Conservation (phyloP, 1,284 basidiomycete genomes). For the Lentinula novae-zelandiae region DNA sequence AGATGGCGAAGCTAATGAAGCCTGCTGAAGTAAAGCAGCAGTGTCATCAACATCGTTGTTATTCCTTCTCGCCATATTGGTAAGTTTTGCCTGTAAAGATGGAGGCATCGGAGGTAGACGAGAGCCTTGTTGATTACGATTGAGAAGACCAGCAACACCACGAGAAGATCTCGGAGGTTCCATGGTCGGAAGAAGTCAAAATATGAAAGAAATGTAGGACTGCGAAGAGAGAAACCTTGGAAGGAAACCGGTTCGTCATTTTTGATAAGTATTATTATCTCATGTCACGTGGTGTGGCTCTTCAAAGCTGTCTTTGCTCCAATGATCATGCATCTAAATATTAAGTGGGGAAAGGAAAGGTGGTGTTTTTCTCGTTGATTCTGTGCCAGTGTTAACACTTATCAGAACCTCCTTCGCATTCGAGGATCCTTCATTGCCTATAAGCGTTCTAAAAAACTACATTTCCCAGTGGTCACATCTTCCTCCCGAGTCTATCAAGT, state of each 20-base stretch:
- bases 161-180: slow-evolving; percentile 14
- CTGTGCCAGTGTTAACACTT: not conserved
- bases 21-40: slow-evolving; percentile 7
- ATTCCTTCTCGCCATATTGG: slow-evolving; percentile 54
- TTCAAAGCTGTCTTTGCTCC: not conserved
- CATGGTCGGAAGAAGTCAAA: slow-evolving; percentile 17
- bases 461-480: slow-evolving; percentile 67
- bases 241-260: not conserved
- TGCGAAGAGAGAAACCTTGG: not conserved
- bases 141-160: slow-evolving; percentile 19
- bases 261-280: not conserved
- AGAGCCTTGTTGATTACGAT: slow-evolving; percentile 37
- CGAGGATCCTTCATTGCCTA: slow-evolving; percentile 53
- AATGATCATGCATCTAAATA: slow-evolving; percentile 42
- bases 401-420: not conserved
- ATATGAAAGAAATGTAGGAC: not conserved
- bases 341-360: slow-evolving; percentile 66
- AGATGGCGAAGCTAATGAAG: slow-evolving; percentile 18
- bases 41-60: slow-evolving; percentile 8
- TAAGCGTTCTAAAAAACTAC: slow-evolving; percentile 47
- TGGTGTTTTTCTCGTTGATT: slow-evolving; percentile 19
- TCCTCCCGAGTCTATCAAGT: slow-evolving; percentile 60
- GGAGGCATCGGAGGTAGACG: slow-evolving; percentile 78
- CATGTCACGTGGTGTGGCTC: slow-evolving; percentile 5
- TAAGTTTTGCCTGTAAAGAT: slow-evolving; percentile 89